Percentiles rank a stretch among this genome's conserved stretches.
phyloP scores from a whole-genome alignment of 2,329 filamentous ascomycete genomes.

The Cladosporium phlei region DNA sequence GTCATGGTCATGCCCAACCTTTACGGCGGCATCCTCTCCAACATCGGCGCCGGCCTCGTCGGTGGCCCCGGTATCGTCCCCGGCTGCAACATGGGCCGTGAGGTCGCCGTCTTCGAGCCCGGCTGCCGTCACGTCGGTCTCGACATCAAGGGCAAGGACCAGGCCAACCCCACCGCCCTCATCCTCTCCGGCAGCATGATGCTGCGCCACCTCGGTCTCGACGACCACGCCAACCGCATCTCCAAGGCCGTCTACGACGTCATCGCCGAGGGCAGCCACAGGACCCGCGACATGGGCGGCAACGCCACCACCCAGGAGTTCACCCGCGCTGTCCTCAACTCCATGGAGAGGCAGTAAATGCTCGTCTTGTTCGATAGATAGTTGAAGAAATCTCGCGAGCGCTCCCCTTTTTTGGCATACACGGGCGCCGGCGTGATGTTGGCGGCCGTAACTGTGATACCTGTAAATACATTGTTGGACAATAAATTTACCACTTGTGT shows the following conservation, averaged over 20 bases:
- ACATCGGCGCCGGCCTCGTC: conserved; percentile 95
- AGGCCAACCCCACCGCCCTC: conserved; percentile 96
- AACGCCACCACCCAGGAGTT: conserved; percentile 86
- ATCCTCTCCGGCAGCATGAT: conserved; percentile 96
- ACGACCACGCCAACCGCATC: conserved; percentile 97
- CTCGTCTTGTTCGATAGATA: not conserved
- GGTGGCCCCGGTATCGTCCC: conserved; percentile 95
- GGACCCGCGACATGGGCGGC: conserved; percentile 96
- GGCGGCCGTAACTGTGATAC: conserved; percentile 9
- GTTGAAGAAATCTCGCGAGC: conserved; percentile 8
- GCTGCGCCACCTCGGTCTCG: conserved; percentile 90
- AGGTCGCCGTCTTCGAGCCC: conserved; percentile 97
- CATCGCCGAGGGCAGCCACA: conserved; percentile 80
- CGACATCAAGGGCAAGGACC: conserved; percentile 99
- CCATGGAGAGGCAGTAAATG: conserved; percentile 64
- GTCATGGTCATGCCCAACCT: conserved; percentile 99
- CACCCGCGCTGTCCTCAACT: conserved; percentile 86
- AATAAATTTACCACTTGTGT: conserved; percentile 1
- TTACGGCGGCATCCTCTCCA: conserved; percentile 97
- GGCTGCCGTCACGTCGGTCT: conserved; percentile 98
- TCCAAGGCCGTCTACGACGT: conserved; percentile 78
- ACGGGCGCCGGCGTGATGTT: not conserved
- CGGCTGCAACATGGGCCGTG: conserved; percentile 98
- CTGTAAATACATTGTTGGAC: conserved; percentile 12
- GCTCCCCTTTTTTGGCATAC: conserved; percentile 4